Conservation (phyloP, 108 stramenopile genomes). For the Phaeodactylum tricornutum region DNA sequence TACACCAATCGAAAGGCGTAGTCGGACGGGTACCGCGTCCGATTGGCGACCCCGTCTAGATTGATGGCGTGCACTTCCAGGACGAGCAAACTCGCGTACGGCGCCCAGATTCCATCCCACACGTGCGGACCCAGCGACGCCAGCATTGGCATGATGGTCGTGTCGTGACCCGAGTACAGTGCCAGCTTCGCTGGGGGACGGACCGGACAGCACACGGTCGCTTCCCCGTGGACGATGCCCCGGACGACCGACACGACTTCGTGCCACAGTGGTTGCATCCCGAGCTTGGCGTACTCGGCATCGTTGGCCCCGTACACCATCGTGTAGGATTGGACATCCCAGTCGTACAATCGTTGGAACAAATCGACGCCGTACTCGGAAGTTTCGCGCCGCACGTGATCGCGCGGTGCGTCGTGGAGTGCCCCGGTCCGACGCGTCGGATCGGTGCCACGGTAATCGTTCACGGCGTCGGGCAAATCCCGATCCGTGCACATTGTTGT, state of each 20-base stretch:
- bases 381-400: not conserved
- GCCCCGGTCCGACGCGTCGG: conserved; percentile 1
- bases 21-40: conserved; percentile 17
- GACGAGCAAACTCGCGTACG: conserved; percentile 71
- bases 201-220: too few species aligned
- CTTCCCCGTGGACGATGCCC: not conserved
- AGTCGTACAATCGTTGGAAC: conserved; percentile 29
- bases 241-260: conserved; percentile 51
- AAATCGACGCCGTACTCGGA: conserved; percentile 18
- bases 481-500: conserved; percentile 82
- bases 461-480: conserved; percentile 39
- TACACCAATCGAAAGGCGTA: conserved; percentile 69
- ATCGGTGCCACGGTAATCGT: conserved; percentile 48
- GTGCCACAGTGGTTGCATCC: conserved; percentile 53
- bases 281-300: conserved; percentile 56
- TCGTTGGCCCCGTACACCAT: conserved; percentile 11
- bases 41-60: conserved; percentile 16
- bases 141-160: conserved; percentile 75
- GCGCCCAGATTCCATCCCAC: conserved; percentile 64
- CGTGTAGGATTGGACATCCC: conserved; percentile 5
- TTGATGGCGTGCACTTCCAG: conserved; percentile 46
- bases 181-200: conserved; percentile 47
- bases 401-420: not conserved
- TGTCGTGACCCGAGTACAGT: conserved; percentile 76
- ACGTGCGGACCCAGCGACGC: conserved; percentile 53